Conservation (phyloP, 345 rosid genomes). For the Eucalyptus coolabah region DNA sequence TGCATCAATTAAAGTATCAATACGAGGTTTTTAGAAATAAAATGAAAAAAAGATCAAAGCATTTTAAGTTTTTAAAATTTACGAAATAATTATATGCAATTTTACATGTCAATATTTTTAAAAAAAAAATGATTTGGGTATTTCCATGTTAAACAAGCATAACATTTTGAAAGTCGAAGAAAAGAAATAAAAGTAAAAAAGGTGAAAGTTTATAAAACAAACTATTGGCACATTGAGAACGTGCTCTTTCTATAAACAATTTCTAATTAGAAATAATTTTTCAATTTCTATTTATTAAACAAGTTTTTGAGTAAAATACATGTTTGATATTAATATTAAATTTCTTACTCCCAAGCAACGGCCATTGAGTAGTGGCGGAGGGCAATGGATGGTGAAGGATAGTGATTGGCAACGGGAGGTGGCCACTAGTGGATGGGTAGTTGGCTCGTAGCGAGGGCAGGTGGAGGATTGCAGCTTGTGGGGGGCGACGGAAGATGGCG, state of each 20-base stretch:
- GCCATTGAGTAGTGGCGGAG: accelerated
- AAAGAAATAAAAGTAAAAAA: neutral
- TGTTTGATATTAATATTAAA: too few relatives aligned
- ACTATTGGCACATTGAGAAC: neutral
- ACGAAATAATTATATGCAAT: neutral
- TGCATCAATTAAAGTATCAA: neutral
- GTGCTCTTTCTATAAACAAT: too few relatives aligned
- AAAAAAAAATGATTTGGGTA: neutral
- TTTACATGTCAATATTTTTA: neutral
- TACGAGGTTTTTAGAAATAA: neutral
- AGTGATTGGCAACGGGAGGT: accelerated
- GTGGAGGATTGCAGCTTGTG: too few relatives aligned
- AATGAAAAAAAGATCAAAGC: neutral
- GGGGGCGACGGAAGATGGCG: too few relatives aligned
- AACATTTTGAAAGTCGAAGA: neutral
- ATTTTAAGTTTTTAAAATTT: neutral
- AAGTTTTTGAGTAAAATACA: accelerated
- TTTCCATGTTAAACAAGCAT: neutral
- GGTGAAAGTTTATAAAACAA: neutral
- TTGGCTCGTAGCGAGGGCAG: too few relatives aligned
- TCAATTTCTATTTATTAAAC: too few relatives aligned
- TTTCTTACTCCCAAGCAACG: accelerated
- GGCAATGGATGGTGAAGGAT: too few relatives aligned
- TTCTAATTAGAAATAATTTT: too few relatives aligned
- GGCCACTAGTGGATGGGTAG: too few relatives aligned